A percentile compares a stretch with the other conserved stretches of the same genome.
Conservation (phyloP, 768 basidiomycete species). For the Amanita jacksonii region DNA sequence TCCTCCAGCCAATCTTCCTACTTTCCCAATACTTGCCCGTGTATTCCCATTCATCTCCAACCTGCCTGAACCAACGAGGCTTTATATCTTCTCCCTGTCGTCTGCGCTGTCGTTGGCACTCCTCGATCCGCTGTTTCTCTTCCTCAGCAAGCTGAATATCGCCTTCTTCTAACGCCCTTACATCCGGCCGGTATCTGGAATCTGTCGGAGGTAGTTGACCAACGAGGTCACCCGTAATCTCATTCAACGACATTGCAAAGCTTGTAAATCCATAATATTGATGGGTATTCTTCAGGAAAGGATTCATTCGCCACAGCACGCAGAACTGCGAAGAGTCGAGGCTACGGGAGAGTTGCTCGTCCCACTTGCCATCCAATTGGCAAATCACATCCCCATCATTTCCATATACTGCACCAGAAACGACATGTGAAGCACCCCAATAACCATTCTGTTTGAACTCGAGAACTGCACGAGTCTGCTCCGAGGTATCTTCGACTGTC, state of each 20-base stretch:
- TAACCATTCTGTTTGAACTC: constrained; percentile 85
- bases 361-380: constrained; percentile 84
- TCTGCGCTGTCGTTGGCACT: constrained; percentile 66
- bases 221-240: constrained; percentile 57
- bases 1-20: constrained; percentile 55
- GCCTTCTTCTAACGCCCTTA: constrained; percentile 76
- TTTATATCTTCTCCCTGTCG: constrained; percentile 44
- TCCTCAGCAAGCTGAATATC: constrained; percentile 59
- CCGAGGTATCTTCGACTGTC: constrained; percentile 56
- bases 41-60: constrained; percentile 67
- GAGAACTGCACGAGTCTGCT: constrained; percentile 50
- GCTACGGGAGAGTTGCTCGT: constrained; percentile 66
- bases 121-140: constrained; percentile 67
- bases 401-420: constrained; percentile 51
- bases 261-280: constrained; percentile 79
- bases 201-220: constrained; percentile 69
- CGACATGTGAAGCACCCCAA: constrained; percentile 69
- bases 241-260: constrained; percentile 74
- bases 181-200: constrained; percentile 74
- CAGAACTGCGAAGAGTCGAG: constrained; percentile 60
- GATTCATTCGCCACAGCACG: constrained; percentile 67
- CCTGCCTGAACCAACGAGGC: constrained; percentile 71
- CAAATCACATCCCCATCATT: constrained; percentile 43
- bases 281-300: constrained; percentile 61
- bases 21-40: constrained; percentile 80